Percentiles rank a stretch among this genome's conserved stretches.
These are phyloP conservation scores for Pontederia crassipes DNA, from an alignment of 176 grass and related monocot species.

Conservation along the genomic window DNA sequence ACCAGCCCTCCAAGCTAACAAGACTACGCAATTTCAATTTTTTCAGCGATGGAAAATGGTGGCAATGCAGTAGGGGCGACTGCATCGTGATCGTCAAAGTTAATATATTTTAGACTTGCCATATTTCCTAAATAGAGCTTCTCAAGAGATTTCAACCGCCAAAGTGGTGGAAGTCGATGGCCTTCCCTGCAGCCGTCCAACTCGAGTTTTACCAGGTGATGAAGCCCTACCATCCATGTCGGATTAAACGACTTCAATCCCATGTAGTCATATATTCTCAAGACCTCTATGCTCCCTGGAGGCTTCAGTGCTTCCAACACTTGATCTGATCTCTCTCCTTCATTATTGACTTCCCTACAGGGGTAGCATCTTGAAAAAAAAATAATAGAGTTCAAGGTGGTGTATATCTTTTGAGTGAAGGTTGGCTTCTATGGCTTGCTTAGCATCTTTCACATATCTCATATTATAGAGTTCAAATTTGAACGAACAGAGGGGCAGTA, in stretches of 20 bases:
- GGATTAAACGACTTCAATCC: not conserved
- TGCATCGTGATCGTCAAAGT: not conserved
- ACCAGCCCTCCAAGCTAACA: not conserved
- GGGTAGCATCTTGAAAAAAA: no score
- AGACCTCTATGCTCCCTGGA: not conserved
- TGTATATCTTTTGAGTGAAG: not conserved
- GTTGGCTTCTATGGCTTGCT: no score
- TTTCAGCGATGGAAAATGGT: not conserved
- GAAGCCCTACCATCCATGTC: no score
- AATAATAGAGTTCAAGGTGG: not conserved
- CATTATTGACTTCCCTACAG: not conserved
- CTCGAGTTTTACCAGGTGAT: conserved; percentile 7
- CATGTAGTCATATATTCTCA: not conserved
- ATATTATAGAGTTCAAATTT: conserved; percentile 3
- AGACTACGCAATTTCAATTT: not conserved
- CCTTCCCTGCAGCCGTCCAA: not conserved
- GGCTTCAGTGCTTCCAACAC: conserved; percentile 20
- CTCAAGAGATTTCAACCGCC: conserved; percentile 12
- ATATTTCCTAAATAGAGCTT: not conserved
- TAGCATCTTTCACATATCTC: no score
- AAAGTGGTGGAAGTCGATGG: conserved; percentile 14
- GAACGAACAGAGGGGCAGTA: conserved; percentile 11
- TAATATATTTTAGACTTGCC: not conserved
- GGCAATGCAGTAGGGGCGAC: not conserved
- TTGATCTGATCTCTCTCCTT: conserved; percentile 7